Conservation (phyloP, 176 grass and related monocot genomes). For the Hsuehochloa calcarea region DNA sequence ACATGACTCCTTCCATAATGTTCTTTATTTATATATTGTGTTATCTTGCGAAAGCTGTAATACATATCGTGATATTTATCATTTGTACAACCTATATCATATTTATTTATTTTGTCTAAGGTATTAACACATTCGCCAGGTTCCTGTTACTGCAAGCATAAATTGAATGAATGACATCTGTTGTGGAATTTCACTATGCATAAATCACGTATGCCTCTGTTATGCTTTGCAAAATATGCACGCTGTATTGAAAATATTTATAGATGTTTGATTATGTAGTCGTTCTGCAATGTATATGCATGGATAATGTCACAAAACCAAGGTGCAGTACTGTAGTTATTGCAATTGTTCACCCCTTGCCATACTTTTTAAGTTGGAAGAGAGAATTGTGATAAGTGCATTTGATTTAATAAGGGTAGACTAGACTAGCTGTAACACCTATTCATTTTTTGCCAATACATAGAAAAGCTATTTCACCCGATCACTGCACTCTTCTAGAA, state of each 20-base stretch:
- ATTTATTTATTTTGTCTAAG: background rate
- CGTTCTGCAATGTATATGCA: background rate
- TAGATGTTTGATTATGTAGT: background rate
- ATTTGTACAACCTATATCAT: background rate
- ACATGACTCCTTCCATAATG: background rate
- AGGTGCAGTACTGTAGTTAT: background rate
- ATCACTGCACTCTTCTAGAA: background rate
- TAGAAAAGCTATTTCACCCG: background rate
- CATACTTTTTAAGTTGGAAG: background rate
- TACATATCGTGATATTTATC: background rate
- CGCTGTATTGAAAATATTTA: background rate
- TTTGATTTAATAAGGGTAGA: background rate
- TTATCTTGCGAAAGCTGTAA: background rate
- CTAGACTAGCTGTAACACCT: background rate
- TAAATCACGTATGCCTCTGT: background rate
- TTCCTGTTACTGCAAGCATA: background rate
- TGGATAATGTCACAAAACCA: background rate
- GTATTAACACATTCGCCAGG: background rate
- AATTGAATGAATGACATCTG: background rate
- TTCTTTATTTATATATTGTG: background rate
- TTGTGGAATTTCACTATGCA: background rate
- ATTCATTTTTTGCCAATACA: background rate
- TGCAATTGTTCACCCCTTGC: background rate
- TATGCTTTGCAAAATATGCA: background rate
- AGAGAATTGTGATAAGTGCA: background rate